Conservation (phyloP, 768 basidiomycete genomes). For the Mycena rebaudengoi region DNA sequence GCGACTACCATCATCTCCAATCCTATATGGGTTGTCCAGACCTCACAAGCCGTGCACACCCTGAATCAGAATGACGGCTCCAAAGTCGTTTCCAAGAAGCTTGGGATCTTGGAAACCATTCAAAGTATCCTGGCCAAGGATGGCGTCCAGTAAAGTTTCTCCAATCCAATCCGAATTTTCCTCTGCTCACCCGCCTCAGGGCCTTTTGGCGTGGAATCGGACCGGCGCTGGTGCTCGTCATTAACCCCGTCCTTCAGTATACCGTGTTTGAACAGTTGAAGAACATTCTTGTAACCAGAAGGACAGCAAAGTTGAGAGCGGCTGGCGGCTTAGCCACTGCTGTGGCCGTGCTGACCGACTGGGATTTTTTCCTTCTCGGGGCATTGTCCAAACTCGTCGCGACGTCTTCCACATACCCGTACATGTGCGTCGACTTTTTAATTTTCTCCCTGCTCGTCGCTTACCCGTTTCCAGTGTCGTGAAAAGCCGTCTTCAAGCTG, state of each 20-base stretch:
- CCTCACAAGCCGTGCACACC: conserved; percentile 81
- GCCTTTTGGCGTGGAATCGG: conserved; percentile 95
- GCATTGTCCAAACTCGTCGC: conserved; percentile 86
- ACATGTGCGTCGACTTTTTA: conserved; percentile 57
- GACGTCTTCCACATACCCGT: conserved; percentile 72
- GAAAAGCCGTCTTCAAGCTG: conserved; percentile 73
- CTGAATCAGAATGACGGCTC: conserved; percentile 43
- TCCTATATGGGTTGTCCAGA: conserved; percentile 96
- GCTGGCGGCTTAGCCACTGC: conserved; percentile 52
- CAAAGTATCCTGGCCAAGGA: conserved; percentile 74
- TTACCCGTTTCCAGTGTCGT: conserved; percentile 52
- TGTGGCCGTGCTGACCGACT: conserved; percentile 71
- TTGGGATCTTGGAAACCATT: conserved; percentile 73
- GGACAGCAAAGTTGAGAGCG: conserved; percentile 61
- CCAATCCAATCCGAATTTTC: not conserved
- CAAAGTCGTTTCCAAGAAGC: conserved; percentile 54
- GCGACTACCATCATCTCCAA: conserved; percentile 91
- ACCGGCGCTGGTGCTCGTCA: conserved; percentile 91
- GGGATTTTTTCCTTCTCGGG: conserved; percentile 95
- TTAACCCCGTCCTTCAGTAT: conserved; percentile 93
- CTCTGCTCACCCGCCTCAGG: conserved; percentile 31
- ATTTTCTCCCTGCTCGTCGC: not conserved
- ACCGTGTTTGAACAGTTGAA: conserved; percentile 97
- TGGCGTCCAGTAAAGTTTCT: conserved; percentile 57
- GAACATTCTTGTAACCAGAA: conserved; percentile 75